Evolutionary conservation across 1,139 yeast species (phyloP), one percentile per base, ranked within the genome.

Genomic region (Magnusiomyces tetraspermus): DNA sequence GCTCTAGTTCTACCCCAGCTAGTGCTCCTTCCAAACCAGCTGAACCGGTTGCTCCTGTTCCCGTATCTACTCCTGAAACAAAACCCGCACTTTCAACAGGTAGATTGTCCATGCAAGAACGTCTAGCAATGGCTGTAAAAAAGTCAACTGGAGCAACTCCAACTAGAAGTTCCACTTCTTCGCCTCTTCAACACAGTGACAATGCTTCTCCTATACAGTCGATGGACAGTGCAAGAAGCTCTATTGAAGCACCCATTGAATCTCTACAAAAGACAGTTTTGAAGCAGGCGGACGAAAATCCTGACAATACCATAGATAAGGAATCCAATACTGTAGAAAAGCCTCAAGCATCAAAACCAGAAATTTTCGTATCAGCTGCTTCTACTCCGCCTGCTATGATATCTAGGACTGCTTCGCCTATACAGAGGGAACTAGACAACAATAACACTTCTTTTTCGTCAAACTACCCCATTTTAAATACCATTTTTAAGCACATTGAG

Each of bases 101-200:
- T 60, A 73, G 86, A 59, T 70, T 84, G 46, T 77, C 94, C 0
- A 71, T 86, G 60, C 90, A 87, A 63, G 95, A 88, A 62, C 72
- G 96, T 58, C 72, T 88, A 54, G 94, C 94, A 1, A 69, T 82
- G 60, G 96, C 96, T 1, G 89, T 90, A 10, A 46, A 46, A 37
- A 13, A 24, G 23, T 23, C 41, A 2, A 31, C 43, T 21, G 22
- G 44, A 1, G 42, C 56, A 11, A 15, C 54, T 5, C 49, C 46
- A 2, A 10, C 47, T 13, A 23, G 37, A n/a, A 24, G 30, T 11
- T n/a, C 45, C 1, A 37, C 48, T 33, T 13, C 17, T 36, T 51
- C 53, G 17, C 51, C 53, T 10, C 36, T 36, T 15, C 23, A 5
- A 5, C 22, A 40, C 28, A 8, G 36, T 37, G 31, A 48, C 42